Base-by-base conservation (phyloP, 2,329 filamentous ascomycete species). In the Neonectria faginata region DNA sequence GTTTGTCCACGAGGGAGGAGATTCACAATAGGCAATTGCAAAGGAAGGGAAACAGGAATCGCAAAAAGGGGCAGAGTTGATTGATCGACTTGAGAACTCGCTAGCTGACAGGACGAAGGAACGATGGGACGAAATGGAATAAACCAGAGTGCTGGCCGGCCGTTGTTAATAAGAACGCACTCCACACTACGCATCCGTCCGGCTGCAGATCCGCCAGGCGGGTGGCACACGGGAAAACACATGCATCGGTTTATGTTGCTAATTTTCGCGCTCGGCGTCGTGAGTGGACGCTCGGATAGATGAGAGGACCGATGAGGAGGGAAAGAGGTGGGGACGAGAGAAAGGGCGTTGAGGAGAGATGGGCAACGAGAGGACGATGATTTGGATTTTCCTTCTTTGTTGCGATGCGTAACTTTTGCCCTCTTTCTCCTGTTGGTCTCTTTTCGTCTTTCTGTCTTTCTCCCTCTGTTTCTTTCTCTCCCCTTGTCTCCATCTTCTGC, bases 181-280 rank as follows among this genome's bases (percentile, higher is more conserved):
- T 27, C n/a, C 20, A 22, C 22, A 71, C 65, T 27, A 27, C 20
- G 44, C 44, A 70, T 62, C 64, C 55, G 61, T 55, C 60, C 64
- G 56, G 39, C 58, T 70, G 71, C 71, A 71, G 70, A 73, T 73
- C 64, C 42, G 66, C 62, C 60, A 66, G 61, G 63, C 68, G 64
- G 70, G 67, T 73, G 69, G 47, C 66, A 73, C 71, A 70, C 53
- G 64, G 62, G 63, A 70, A 65, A 66, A 57, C 27, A 71, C 63
- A 62, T 70, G 63, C 56, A 67, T 71, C 53, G 57, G 52, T 66
- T 69, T 56, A 44, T 62, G 70, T 67, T 65, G 65, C 61, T 57
- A 57, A 66, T 27, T 56, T 54, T 62, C 60, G 47, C 39, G 16
- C 41, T 62, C 29, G 29, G 20, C 12, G 41, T 59, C 62, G 5